phyloP scores from a whole-genome alignment of 2,329 filamentous ascomycete genomes.

The Trichoderma sp. region DNA sequence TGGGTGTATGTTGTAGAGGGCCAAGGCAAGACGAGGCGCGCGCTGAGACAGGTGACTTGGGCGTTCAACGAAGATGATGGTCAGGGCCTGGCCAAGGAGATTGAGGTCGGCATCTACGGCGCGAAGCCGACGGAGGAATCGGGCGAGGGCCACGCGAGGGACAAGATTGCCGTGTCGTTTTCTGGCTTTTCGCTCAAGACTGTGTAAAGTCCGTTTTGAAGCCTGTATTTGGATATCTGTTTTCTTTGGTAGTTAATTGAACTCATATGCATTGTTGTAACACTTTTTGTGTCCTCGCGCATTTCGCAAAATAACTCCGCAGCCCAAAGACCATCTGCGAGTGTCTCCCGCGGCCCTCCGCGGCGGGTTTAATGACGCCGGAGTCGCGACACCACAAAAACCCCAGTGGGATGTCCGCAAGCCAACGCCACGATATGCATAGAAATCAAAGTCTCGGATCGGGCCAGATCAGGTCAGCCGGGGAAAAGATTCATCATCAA shows the following conservation, averaged over 20 bases:
- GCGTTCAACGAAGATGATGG: constrained; percentile 21
- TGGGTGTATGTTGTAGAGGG: constrained; percentile 24
- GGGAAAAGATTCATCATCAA: neutral
- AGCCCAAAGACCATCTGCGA: neutral
- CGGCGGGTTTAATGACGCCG: neutral
- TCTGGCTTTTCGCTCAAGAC: constrained; percentile 18
- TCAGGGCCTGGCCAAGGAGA: constrained; percentile 18
- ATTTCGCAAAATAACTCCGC: neutral
- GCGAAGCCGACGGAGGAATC: constrained; percentile 24
- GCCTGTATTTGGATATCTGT: too few species aligned
- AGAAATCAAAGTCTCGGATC: neutral
- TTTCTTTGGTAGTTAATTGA: neutral
- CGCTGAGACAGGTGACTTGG: constrained; percentile 23
- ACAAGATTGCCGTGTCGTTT: constrained; percentile 22
- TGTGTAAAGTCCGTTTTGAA: neutral
- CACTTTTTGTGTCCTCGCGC: neutral
- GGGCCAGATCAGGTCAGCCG: neutral
- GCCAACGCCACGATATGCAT: neutral
- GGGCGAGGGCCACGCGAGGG: constrained; percentile 9
- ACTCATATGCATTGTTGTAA: neutral
- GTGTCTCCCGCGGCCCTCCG: neutral
- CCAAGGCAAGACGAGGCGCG: constrained; percentile 1
- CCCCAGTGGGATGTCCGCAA: neutral
- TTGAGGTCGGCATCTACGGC: constrained; percentile 23
- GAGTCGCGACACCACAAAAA: neutral